A percentile compares a stretch with the other conserved stretches of the same genome.
These are phyloP conservation scores for Russula olivacea DNA, from an alignment of 768 basidiomycete genomes.

Conservation along the genomic window DNA sequence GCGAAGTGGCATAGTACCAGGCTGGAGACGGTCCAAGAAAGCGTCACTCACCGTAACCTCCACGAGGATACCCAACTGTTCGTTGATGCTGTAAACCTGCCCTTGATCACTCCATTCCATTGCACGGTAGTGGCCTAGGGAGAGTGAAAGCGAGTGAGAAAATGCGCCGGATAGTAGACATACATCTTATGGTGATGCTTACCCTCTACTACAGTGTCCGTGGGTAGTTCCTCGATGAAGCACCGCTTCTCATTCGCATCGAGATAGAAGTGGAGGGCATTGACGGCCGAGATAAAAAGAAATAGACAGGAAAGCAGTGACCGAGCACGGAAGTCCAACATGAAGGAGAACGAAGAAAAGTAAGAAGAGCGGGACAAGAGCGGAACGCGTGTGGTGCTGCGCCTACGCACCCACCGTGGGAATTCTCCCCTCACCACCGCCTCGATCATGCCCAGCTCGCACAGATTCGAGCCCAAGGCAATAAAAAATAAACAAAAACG, in stretches of 20 bases:
- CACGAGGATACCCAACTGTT: slow-evolving; percentile 81
- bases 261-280: slow-evolving; percentile 94
- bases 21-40: neutral
- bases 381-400: too few relatives aligned
- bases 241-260: slow-evolving; percentile 91
- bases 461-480: slow-evolving; percentile 53
- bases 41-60: slow-evolving; percentile 70
- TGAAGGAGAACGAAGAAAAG: neutral
- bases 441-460: slow-evolving; percentile 43
- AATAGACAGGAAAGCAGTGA: slow-evolving; percentile 35
- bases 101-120: slow-evolving; percentile 80
- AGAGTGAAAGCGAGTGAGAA: neutral
- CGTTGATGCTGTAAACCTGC: slow-evolving; percentile 64
- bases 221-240: slow-evolving; percentile 94
- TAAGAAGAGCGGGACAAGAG: too few relatives aligned
- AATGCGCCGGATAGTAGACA: neutral
- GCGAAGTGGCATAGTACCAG: slow-evolving; percentile 5
- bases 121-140: slow-evolving; percentile 82
- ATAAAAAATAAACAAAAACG: slow-evolving; percentile 89
- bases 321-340: slow-evolving; percentile 8
- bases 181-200: slow-evolving; percentile 24
- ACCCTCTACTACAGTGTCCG: slow-evolving; percentile 95
- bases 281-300: slow-evolving; percentile 40
- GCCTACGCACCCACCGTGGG: neutral
- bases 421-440: neutral